Evolutionary conservation across 257 asterid genomes (phyloP).

Genomic region (Plantago major): DNA sequence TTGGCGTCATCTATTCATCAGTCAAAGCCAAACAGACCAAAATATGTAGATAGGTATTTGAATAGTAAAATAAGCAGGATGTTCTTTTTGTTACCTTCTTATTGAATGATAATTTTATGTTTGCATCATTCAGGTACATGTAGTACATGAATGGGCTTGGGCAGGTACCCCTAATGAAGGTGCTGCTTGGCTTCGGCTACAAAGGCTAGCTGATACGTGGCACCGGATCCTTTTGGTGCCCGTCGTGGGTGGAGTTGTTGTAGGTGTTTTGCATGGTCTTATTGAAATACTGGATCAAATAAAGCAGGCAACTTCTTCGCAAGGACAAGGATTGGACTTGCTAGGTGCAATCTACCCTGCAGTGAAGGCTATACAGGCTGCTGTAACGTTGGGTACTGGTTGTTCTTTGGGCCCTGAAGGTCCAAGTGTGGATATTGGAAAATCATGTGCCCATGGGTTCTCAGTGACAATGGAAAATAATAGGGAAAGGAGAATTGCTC

Average conservation of each 20-base stretch:
- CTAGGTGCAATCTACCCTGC: conserved; percentile 72
- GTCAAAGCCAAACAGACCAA: not conserved
- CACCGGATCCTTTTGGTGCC: conserved; percentile 92
- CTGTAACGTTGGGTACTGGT: conserved; percentile 88
- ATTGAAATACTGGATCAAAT: conserved; percentile 81
- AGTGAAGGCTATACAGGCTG: conserved; percentile 92
- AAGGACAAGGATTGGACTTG: conserved; percentile 77
- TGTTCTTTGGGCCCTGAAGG: conserved; percentile 99
- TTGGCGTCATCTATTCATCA: not conserved
- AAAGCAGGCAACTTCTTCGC: conserved; percentile 64
- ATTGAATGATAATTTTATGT: conserved; percentile 17
- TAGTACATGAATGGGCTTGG: conserved; percentile 98
- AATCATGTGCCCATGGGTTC: conserved; percentile 92
- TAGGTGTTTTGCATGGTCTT: conserved; percentile 95
- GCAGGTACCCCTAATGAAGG: conserved; percentile 99
- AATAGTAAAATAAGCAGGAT: not conserved
- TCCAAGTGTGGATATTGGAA: conserved; percentile 97
- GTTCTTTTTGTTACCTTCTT: not conserved
- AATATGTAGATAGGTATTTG: not conserved
- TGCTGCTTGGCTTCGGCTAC: conserved; percentile 97
- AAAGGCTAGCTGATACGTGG: conserved; percentile 93
- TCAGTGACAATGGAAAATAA: conserved; percentile 94
- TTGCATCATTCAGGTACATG: conserved; percentile 62
- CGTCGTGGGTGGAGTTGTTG: conserved; percentile 91
- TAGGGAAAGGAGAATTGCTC: conserved; percentile 94